Conservation (phyloP, 1,139 yeast genomes). For the Scheffersomyces insectosa region DNA sequence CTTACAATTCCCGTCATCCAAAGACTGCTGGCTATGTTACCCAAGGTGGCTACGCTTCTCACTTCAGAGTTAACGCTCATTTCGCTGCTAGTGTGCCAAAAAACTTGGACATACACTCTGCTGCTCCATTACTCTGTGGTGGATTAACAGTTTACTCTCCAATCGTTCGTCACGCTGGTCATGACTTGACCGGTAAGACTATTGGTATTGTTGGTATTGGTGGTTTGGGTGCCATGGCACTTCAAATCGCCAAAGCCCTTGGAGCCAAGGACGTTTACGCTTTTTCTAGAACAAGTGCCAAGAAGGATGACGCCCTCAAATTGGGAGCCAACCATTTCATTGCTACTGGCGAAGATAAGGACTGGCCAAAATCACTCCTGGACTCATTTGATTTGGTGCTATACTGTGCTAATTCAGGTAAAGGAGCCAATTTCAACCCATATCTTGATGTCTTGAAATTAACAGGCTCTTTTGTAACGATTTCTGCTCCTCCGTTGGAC, state of each 20-base stretch:
- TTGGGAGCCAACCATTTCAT: conserved; percentile 56
- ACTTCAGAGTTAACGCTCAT: conserved; percentile 47
- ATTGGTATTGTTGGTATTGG: conserved; percentile 62
- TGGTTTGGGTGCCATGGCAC: conserved; percentile 62
- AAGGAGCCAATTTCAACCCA: conserved; percentile 22
- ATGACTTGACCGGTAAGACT: conserved; percentile 40
- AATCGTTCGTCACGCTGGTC: conserved; percentile 36
- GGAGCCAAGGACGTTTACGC: conserved; percentile 56
- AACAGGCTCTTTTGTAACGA: conserved; percentile 24
- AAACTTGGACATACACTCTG: conserved; percentile 35
- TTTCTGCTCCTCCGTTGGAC: conserved; percentile 24
- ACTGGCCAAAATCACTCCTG: conserved; percentile 34
- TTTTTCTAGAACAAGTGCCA: conserved; percentile 49
- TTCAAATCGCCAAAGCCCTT: conserved; percentile 55
- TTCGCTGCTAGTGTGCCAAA: conserved; percentile 53
- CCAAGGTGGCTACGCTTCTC: conserved; percentile 58
- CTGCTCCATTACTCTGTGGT: conserved; percentile 56
- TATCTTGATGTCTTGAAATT: conserved; percentile 24
- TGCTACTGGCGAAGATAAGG: conserved; percentile 45
- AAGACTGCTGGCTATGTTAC: conserved; percentile 42
- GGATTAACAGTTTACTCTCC: conserved; percentile 57
- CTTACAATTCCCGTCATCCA: conserved; percentile 41
- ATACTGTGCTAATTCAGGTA: conserved; percentile 50
- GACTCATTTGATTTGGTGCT: conserved; percentile 47
- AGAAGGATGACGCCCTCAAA: conserved; percentile 51